These are phyloP conservation scores for Thymus mandschuricus DNA, from an alignment of 257 asterid genomes.

Conservation along the genomic window DNA sequence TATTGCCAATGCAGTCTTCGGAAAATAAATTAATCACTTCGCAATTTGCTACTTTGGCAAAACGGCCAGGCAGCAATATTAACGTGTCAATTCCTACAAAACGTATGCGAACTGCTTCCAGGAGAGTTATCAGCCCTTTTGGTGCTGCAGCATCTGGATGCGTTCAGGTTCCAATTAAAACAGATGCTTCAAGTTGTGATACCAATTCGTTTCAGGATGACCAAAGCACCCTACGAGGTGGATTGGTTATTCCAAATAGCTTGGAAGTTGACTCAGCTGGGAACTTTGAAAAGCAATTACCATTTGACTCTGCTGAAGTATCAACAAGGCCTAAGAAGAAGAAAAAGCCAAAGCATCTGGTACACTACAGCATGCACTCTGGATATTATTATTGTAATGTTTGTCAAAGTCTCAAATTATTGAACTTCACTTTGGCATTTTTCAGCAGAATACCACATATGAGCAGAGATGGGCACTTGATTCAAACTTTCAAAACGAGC, in stretches of 20 bases:
- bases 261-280: constrained; percentile 80
- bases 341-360: constrained; percentile 83
- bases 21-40: constrained; percentile 59
- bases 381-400: constrained; percentile 13
- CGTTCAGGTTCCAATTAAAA: constrained; percentile 68
- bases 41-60: constrained; percentile 58
- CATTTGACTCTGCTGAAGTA: constrained; percentile 67
- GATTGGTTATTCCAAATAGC: constrained; percentile 56
- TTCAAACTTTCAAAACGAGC: constrained; percentile 74
- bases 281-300: constrained; percentile 71
- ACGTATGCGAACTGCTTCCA: constrained; percentile 84
- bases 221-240: constrained; percentile 75
- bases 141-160: constrained; percentile 74
- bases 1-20: constrained; percentile 52
- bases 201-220: constrained; percentile 94
- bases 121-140: constrained; percentile 83
- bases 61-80: constrained; percentile 74
- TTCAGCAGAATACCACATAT: constrained; percentile 59
- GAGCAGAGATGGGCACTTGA: constrained; percentile 81
- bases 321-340: constrained; percentile 78
- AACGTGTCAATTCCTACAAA: constrained; percentile 88
- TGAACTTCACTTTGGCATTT: constrained; percentile 27
- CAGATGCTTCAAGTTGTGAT: constrained; percentile 96
- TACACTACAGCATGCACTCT: constrained; percentile 35
- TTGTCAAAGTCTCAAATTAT: constrained; percentile 22